Evolutionary conservation across 805 yeast species (phyloP).

Genomic region (Cephaloascus fragrans): DNA sequence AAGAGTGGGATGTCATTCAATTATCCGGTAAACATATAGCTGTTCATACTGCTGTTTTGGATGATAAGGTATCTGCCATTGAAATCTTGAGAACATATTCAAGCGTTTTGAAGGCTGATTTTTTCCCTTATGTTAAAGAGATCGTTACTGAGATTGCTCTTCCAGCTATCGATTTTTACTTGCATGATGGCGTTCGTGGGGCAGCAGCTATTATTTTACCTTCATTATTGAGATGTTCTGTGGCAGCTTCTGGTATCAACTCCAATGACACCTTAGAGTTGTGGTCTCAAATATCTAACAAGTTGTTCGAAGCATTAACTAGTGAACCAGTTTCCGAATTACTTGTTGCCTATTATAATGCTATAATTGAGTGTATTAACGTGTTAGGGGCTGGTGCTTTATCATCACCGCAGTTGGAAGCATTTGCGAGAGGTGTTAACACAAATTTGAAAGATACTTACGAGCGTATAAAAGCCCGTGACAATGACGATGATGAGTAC

Average conservation of each 20-base stretch:
- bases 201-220: slow-evolving; percentile 85
- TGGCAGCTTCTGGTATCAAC: slow-evolving; percentile 43
- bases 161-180: slow-evolving; percentile 84
- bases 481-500: slow-evolving; percentile 72
- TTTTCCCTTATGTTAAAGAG: slow-evolving; percentile 75
- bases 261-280: slow-evolving; percentile 47
- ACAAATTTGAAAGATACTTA: slow-evolving; percentile 57
- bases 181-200: slow-evolving; percentile 90
- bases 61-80: slow-evolving; percentile 89
- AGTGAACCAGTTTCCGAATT: slow-evolving; percentile 81
- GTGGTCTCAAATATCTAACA: slow-evolving; percentile 64
- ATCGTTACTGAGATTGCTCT: slow-evolving; percentile 69
- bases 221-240: slow-evolving; percentile 55
- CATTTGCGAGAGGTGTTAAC: slow-evolving; percentile 50
- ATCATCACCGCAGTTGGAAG: slow-evolving; percentile 41
- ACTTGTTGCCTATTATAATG: slow-evolving; percentile 64
- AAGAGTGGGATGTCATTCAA: slow-evolving; percentile 93
- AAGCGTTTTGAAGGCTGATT: slow-evolving; percentile 69
- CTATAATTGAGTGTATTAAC: slow-evolving; percentile 58
- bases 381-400: slow-evolving; percentile 59
- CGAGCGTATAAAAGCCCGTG: slow-evolving; percentile 64
- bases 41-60: slow-evolving; percentile 87
- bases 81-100: slow-evolving; percentile 82
- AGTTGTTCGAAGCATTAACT: slow-evolving; percentile 56
- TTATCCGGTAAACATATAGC: slow-evolving; percentile 89